Conservation (phyloP, 2,329 filamentous ascomycete genomes). For the Chaetoscypha palmicola region DNA sequence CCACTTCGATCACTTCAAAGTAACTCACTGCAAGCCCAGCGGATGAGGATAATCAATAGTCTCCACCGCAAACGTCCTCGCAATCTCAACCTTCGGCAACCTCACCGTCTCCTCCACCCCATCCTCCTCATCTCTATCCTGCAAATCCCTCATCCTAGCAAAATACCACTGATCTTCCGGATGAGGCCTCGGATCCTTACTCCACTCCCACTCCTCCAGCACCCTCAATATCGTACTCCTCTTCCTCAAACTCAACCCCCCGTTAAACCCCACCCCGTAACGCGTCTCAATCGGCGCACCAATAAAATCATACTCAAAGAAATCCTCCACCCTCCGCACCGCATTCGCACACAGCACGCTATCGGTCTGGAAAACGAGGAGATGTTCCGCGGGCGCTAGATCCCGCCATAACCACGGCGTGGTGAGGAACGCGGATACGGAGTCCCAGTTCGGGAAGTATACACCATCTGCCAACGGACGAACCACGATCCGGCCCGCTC, state of each 20-base stretch:
- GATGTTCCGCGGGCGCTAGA: slow-evolving; percentile 42
- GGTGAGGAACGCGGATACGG: slow-evolving; percentile 33
- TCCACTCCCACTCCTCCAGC: slow-evolving; percentile 24
- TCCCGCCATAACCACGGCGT: slow-evolving; percentile 38
- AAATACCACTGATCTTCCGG: slow-evolving; percentile 28
- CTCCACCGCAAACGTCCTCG: slow-evolving; percentile 26
- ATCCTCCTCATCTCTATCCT: slow-evolving; percentile 13
- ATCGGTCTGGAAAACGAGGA: slow-evolving; percentile 49
- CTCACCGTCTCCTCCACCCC: slow-evolving; percentile 14
- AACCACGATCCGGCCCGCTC: slow-evolving; percentile 31
- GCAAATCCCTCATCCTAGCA: slow-evolving; percentile 15
- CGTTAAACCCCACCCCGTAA: slow-evolving; percentile 31
- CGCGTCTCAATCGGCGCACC: slow-evolving; percentile 30
- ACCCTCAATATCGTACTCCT: slow-evolving; percentile 29
- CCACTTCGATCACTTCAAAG: background rate
- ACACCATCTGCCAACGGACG: slow-evolving; percentile 32
- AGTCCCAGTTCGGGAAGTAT: slow-evolving; percentile 31
- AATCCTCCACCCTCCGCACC: slow-evolving; percentile 13
- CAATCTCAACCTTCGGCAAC: slow-evolving; percentile 25
- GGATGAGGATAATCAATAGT: slow-evolving; percentile 25
- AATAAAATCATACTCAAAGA: slow-evolving; percentile 29
- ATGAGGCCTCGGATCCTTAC: slow-evolving; percentile 6
- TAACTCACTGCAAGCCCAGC: slow-evolving; percentile 26
- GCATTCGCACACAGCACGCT: slow-evolving; percentile 46
- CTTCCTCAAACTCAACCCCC: slow-evolving; percentile 34